A percentile compares a stretch with the other conserved stretches of the same genome.
Evolutionary conservation across 2,329 filamentous ascomycete genomes (phyloP).

Genomic region (Alternaria longipes): DNA sequence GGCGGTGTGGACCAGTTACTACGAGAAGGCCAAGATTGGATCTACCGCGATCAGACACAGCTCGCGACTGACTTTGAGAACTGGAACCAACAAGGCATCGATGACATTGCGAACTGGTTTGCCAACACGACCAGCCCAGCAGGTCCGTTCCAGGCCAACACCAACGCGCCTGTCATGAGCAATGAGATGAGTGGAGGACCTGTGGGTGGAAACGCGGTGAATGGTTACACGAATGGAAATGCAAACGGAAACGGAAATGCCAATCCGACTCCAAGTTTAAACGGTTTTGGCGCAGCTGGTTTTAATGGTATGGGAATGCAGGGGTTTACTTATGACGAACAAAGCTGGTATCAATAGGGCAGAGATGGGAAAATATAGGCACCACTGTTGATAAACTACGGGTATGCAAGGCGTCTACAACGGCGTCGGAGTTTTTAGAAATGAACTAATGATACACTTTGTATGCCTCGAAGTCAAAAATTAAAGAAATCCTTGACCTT

Average conservation of each 20-base stretch:
- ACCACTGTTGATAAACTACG: background rate
- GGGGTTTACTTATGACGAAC: conserved; percentile 38
- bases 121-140: conserved; percentile 29
- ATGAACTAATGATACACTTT: background rate
- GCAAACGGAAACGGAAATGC: conserved; percentile 7
- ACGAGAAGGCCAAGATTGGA: conserved; percentile 69
- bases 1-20: conserved; percentile 69
- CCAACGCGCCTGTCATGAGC: conserved; percentile 4
- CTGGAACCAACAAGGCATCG: conserved; percentile 57
- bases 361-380: background rate
- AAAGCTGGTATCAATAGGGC: conserved; percentile 34
- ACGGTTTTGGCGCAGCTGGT: conserved; percentile 14
- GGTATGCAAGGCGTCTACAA: background rate
- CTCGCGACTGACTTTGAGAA: conserved; percentile 70
- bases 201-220: conserved; percentile 21
- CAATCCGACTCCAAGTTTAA: conserved; percentile 1
- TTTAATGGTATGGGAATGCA: conserved; percentile 26
- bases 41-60: conserved; percentile 69
- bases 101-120: conserved; percentile 46
- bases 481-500: background rate
- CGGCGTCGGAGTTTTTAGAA: background rate
- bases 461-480: background rate
- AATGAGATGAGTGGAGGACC: conserved; percentile 30
- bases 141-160: conserved; percentile 10
- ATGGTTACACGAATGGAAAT: conserved; percentile 22